Base-by-base conservation (phyloP, 768 basidiomycete species). In the Astraeus odoratus region DNA sequence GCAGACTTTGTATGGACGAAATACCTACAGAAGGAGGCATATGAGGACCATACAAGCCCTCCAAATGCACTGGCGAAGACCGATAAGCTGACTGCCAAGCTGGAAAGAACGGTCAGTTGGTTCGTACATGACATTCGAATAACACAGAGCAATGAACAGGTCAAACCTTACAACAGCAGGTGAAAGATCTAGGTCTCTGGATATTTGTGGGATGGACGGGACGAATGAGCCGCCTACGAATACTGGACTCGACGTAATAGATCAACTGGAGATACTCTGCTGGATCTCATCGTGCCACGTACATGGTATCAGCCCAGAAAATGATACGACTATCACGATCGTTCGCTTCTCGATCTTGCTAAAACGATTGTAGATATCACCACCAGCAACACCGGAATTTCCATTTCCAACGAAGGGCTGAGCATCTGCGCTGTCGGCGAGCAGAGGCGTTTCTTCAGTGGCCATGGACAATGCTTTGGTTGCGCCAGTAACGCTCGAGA, bases 141-240 rank as follows among this genome's bases (percentile, higher is more conserved):
- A n/a, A n/a, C n/a, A n/a, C n/a, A 10, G 39, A 6, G 3, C 23
- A 18, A 15, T 9, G 10, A n/a, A n/a, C n/a, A 13, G 30, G 10
- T 31, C n/a, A n/a, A n/a, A 78, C 79, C 79, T 83, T 41, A 88
- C 72, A n/a, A 82, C 60, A 12, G 74, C 51, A 0, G 72, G 73
- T 0, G 83, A 76, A 0, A 82, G 69, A 20, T 74, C 39, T 8
- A 91, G 61, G 47, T 91, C 86, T 24, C 59, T 62, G 8, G 86
- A 78, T 35, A 92, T 79, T 39, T 83, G 74, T 0, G 86, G 84
- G 44, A 90, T 83, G 0, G 80, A 78, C 0, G 86, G 86, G 3
- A 86, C 71, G 58, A 90, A 87, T 1, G 77, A 76, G 0, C 77
- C 81, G 6, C 76, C 67, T 0, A 83, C 77, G 47, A 90, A 79